Evolutionary conservation across 768 basidiomycete species (phyloP).

Genomic region (Phanerochaete sordida): DNA sequence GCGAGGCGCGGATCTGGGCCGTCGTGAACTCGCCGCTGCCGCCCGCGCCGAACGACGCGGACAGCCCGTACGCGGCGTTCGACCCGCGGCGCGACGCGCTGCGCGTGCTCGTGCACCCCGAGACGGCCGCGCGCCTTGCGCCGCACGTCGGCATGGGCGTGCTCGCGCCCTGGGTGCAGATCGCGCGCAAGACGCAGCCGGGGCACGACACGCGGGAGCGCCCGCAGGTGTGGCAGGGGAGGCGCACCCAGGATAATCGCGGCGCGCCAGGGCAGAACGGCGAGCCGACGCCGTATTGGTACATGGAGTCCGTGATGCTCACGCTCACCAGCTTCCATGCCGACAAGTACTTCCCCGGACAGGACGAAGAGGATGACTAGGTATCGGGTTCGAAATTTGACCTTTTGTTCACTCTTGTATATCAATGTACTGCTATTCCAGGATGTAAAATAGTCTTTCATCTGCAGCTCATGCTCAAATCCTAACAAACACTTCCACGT

Average conservation of each 20-base stretch:
- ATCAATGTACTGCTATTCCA: neutral
- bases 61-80: slow-evolving; percentile 31
- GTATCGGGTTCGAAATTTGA: too few relatives aligned
- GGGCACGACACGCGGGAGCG: slow-evolving; percentile 10
- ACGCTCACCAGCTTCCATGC: slow-evolving; percentile 53
- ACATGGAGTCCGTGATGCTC: slow-evolving; percentile 51
- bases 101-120: slow-evolving; percentile 50
- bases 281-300: slow-evolving; percentile 45
- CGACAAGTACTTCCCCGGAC: slow-evolving; percentile 16
- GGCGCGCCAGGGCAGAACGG: slow-evolving; percentile 18
- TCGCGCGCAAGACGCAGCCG: slow-evolving; percentile 37
- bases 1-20: slow-evolving; percentile 54
- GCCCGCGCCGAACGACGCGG: slow-evolving; percentile 3
- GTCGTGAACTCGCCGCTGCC: slow-evolving; percentile 36
- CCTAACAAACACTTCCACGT: too few relatives aligned
- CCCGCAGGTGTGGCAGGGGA: slow-evolving; percentile 18
- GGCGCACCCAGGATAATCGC: slow-evolving; percentile 11
- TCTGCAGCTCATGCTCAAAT: too few relatives aligned
- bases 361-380: slow-evolving; percentile 3
- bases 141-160: slow-evolving; percentile 51
- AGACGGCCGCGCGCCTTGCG: slow-evolving; percentile 36
- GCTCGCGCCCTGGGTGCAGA: slow-evolving; percentile 66
- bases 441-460: neutral
- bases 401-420: neutral
- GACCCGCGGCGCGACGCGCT: slow-evolving; percentile 60